Base-by-base conservation (phyloP, 345 rosid genomes). In the Eucalyptus coolabah region DNA sequence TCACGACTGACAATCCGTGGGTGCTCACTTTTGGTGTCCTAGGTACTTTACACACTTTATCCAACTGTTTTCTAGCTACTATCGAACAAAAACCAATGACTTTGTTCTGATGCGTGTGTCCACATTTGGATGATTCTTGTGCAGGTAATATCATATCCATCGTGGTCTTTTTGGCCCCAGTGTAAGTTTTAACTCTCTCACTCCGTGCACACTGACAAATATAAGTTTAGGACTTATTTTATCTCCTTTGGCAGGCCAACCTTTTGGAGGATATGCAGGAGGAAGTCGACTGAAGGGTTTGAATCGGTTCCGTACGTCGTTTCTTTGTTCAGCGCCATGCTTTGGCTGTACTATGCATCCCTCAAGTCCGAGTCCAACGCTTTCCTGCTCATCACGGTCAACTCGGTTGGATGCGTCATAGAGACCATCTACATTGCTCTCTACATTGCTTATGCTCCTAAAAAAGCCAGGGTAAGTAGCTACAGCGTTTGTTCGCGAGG, bases 351-450 rank as follows among this genome's bases (percentile, higher is more conserved):
- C 93, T 96, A 95, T 32, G 94, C 96, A 37, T 89, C 93, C 90
- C 81, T 94, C 28, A 97, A 98, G 82, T 87, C 86, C 54, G 16
- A 37, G 83, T 77, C 83, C 83, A 89, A 92, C 77, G 97, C 96
- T 50, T 87, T 95, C 86, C 98, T 98, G 59, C 94, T 98, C 86
- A 88, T 95, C 92, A 96, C 99, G 89, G 95, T 97, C 88, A 98
- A 98, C 93, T 88, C 95, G 16, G 93, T 98, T 45, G 99, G 99
- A 50, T 95, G 96, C 92, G 89, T 94, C 77, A 87, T 97, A 9
- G 98, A 98, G 92, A 95, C 94, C 50, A 80, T 95, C 34, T 98
- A 97, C 94, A 93, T 93, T 86, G 37, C 91, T 89, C 69, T 96
- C 87, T 98, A 87, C 93, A 69, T 97, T 34, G 54, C 92, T 86